Evolutionary conservation across 2,329 filamentous ascomycete genomes (phyloP).

Genomic region (Nannizziopsis arthrosporioides): DNA sequence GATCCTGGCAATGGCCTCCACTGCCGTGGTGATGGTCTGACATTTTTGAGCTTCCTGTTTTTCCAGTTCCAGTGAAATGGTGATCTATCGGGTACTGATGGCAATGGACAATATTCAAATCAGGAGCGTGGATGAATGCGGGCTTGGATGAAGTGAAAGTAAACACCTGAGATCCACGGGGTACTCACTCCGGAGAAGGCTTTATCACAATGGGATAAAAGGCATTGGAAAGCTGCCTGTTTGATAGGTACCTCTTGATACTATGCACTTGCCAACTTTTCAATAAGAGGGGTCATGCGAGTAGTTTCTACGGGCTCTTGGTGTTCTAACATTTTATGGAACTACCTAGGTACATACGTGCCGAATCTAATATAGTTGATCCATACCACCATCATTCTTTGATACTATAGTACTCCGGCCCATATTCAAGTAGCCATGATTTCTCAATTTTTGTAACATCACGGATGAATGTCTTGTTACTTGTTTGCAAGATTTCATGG

Average conservation of each 20-base stretch:
- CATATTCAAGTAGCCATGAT: conserved; percentile 82
- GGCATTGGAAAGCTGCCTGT: too few relatives aligned
- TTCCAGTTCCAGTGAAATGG: too few relatives aligned
- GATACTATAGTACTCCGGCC: conserved; percentile 66
- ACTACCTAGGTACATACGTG: too few relatives aligned
- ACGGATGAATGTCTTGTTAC: conserved; percentile 76
- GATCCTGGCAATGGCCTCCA: conserved; percentile 39
- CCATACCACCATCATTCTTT: conserved; percentile 19
- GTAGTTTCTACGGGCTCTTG: background rate
- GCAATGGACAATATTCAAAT: too few relatives aligned
- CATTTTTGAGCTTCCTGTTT: background rate
- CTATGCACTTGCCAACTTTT: too few relatives aligned
- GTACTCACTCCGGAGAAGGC: too few relatives aligned
- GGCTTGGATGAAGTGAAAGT: too few relatives aligned
- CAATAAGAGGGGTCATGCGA: background rate
- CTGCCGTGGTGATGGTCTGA: conserved; percentile 30
- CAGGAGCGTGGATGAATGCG: too few relatives aligned
- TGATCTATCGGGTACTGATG: background rate
- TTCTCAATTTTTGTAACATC: conserved; percentile 92
- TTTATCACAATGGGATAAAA: too few relatives aligned
- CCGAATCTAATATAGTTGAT: too few relatives aligned
- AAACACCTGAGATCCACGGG: too few relatives aligned
- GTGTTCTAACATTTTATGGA: background rate
- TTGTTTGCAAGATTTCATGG: conserved; percentile 82
- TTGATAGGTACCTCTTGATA: too few relatives aligned